These are phyloP conservation scores for Metarhizium guizhouense DNA, from an alignment of 2,329 filamentous ascomycete genomes.

Conservation along the genomic window DNA sequence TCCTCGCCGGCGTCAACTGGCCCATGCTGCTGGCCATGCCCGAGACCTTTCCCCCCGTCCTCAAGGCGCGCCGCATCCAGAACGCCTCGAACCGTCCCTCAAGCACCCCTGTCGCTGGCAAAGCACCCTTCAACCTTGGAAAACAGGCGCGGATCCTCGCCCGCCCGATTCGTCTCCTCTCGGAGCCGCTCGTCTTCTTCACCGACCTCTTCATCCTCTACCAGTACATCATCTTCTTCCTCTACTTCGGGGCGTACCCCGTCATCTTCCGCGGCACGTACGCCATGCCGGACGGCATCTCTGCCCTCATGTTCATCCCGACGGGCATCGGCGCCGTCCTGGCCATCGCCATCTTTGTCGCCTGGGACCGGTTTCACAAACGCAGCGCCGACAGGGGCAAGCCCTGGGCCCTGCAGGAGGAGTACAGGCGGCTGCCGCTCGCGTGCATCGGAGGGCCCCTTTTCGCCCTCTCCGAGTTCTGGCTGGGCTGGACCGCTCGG, in stretches of 20 bases:
- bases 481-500: conserved; percentile 11
- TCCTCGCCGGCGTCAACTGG: conserved; percentile 5
- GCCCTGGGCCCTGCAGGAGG: conserved; percentile 37
- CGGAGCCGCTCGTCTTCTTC: conserved; percentile 48
- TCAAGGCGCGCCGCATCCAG: conserved; percentile 12
- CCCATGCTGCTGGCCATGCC: conserved; percentile 21
- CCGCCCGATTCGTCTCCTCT: conserved; percentile 19
- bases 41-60: conserved; percentile 15
- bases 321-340: conserved; percentile 5
- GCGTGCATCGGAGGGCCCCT: conserved; percentile 44
- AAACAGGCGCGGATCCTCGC: background rate
- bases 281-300: conserved; percentile 3
- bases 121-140: background rate
- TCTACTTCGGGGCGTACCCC: conserved; percentile 50
- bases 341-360: conserved; percentile 4
- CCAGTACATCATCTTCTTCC: conserved; percentile 49
- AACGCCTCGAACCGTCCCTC: background rate
- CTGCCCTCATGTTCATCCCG: conserved; percentile 7
- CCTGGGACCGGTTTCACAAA: conserved; percentile 1
- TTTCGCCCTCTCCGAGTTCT: conserved; percentile 9
- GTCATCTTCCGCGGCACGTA: conserved; percentile 14
- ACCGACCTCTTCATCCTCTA: conserved; percentile 40
- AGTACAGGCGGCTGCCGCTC: conserved; percentile 46
- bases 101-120: background rate
- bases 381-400: background rate